A percentile compares a stretch with the other conserved stretches of the same genome.
Evolutionary conservation across 177 flowering plant species (phyloP).

Genomic region (Telopea speciosissima): DNA sequence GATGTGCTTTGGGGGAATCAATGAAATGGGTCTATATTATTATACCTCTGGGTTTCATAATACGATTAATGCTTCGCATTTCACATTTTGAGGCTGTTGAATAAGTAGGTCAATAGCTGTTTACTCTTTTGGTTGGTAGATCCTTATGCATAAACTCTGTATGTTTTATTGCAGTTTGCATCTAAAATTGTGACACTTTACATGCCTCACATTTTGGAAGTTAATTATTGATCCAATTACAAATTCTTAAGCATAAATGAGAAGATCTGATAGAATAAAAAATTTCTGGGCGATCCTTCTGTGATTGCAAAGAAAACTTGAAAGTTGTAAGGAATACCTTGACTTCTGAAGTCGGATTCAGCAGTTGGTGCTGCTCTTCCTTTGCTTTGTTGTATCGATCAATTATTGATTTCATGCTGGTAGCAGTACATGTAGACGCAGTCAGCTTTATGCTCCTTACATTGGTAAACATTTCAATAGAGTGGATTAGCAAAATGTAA

Average conservation of each 20-base stretch:
- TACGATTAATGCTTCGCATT: not conserved
- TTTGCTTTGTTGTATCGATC: slow-evolving; percentile 38
- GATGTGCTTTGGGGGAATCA: too few relatives aligned
- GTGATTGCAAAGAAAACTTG: not conserved
- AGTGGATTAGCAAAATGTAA: not conserved
- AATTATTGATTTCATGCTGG: slow-evolving; percentile 39
- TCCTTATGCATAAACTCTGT: too few relatives aligned
- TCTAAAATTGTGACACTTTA: too few relatives aligned
- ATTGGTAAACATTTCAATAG: not conserved
- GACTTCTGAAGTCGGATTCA: slow-evolving; percentile 37
- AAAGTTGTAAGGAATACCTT: slow-evolving; percentile 23
- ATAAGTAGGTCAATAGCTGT: too few relatives aligned
- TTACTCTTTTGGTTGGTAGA: not conserved
- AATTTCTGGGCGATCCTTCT: not conserved
- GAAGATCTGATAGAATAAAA: not conserved
- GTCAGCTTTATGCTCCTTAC: not conserved
- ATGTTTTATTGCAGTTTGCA: too few relatives aligned
- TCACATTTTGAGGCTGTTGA: too few relatives aligned
- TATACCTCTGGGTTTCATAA: not conserved
- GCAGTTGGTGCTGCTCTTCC: slow-evolving; percentile 30
- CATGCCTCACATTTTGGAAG: not conserved
- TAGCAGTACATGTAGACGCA: not conserved
- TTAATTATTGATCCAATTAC: not conserved
- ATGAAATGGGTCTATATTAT: too few relatives aligned
- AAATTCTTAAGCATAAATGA: not conserved